Percentiles rank a stretch among this genome's conserved stretches.
phyloP scores from a whole-genome alignment of 2,329 filamentous ascomycete species.

The Talaromyces rugulosus region DNA sequence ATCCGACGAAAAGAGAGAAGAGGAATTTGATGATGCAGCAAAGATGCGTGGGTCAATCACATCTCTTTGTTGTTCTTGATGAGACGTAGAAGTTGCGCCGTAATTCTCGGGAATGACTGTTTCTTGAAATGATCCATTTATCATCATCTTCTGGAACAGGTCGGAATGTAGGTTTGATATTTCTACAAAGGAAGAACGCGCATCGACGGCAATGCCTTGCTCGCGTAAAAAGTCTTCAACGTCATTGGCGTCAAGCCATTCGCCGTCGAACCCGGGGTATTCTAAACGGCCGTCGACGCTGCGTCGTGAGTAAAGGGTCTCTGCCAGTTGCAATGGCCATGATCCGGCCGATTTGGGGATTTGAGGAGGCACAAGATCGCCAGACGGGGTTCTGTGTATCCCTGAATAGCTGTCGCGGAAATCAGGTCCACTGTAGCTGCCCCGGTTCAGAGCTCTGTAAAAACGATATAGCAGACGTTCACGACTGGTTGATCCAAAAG shows the following conservation, averaged over 20 bases:
- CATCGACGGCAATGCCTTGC: slow-evolving; percentile 25
- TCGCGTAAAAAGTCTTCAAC: slow-evolving; percentile 65
- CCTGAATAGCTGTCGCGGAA: slow-evolving; percentile 56
- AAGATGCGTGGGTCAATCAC: neutral
- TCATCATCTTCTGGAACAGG: neutral
- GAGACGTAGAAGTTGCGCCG: neutral
- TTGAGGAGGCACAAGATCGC: slow-evolving; percentile 17
- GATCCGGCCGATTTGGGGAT: slow-evolving; percentile 11
- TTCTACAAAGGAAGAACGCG: slow-evolving; percentile 20
- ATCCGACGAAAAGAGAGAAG: neutral
- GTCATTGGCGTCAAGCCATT: slow-evolving; percentile 71
- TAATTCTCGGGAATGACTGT: neutral
- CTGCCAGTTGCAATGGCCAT: slow-evolving; percentile 9
- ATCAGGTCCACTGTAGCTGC: slow-evolving; percentile 36
- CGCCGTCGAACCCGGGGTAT: slow-evolving; percentile 61
- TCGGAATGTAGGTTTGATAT: neutral
- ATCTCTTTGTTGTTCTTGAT: neutral
- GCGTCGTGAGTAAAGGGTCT: slow-evolving; percentile 20
- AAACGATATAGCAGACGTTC: slow-evolving; percentile 39
- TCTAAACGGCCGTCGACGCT: slow-evolving; percentile 17
- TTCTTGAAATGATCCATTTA: neutral
- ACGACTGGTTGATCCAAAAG: slow-evolving; percentile 53
- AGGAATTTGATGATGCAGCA: neutral
- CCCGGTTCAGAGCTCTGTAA: slow-evolving; percentile 31
- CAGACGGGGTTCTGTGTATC: slow-evolving; percentile 46